These are phyloP conservation scores for Colletotrichum agaves DNA, from an alignment of 2,329 filamentous ascomycete species.

Conservation along the genomic window DNA sequence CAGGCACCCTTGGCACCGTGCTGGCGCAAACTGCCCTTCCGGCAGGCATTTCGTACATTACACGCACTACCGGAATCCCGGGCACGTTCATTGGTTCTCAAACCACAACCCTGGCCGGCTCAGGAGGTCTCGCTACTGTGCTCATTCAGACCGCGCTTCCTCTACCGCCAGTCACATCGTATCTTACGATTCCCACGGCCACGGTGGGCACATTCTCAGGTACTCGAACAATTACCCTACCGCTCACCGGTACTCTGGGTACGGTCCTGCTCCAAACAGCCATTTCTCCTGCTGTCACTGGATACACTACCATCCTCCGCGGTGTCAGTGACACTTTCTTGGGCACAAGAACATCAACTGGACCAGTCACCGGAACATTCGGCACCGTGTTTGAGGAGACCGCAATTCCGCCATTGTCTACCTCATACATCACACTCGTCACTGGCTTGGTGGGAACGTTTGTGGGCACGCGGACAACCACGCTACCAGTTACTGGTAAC, in stretches of 20 bases:
- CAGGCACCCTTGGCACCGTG: slow-evolving; percentile 12
- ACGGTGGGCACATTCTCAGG: slow-evolving; percentile 14
- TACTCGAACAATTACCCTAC: slow-evolving; percentile 2
- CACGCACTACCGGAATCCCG: neutral
- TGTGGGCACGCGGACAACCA: neutral
- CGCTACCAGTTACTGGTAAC: neutral
- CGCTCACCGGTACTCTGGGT: neutral
- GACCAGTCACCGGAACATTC: neutral
- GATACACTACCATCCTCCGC: neutral
- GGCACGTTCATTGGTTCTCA: slow-evolving; percentile 9
- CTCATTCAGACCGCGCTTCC: slow-evolving; percentile 9
- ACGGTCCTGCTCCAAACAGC: slow-evolving; percentile 18
- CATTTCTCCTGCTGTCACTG: neutral
- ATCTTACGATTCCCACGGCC: slow-evolving; percentile 12
- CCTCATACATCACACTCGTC: slow-evolving; percentile 9
- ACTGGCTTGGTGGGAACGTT: slow-evolving; percentile 11
- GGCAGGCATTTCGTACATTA: slow-evolving; percentile 2
- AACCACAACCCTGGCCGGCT: slow-evolving; percentile 1
- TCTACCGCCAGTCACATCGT: slow-evolving; percentile 5
- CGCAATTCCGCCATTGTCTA: neutral
- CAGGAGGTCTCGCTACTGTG: slow-evolving; percentile 8
- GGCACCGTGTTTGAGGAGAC: neutral
- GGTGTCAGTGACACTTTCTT: neutral
- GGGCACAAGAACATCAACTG: slow-evolving; percentile 1
- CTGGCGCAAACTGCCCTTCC: slow-evolving; percentile 2